phyloP scores from a whole-genome alignment of 1,139 yeast genomes.

The Yamadazyma sp. region DNA sequence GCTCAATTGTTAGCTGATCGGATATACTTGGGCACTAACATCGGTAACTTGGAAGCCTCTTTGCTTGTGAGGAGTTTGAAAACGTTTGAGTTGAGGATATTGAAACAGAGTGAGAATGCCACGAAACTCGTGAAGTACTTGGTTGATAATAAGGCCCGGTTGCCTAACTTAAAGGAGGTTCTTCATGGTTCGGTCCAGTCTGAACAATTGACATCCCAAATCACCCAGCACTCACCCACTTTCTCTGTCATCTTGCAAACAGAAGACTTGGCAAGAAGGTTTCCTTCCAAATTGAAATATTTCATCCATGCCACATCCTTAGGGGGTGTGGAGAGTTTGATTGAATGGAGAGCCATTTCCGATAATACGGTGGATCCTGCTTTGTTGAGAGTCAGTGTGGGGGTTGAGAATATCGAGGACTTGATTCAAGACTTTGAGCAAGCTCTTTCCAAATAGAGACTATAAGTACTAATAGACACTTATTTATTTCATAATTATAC shows the following conservation, averaged over 20 bases:
- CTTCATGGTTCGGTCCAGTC: conserved; percentile 76
- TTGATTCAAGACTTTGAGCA: conserved; percentile 59
- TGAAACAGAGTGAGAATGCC: conserved; percentile 65
- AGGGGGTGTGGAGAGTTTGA: conserved; percentile 90
- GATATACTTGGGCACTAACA: conserved; percentile 69
- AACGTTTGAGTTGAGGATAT: conserved; percentile 71
- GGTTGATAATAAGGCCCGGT: conserved; percentile 43
- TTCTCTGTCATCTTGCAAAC: conserved; percentile 60
- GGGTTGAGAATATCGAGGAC: conserved; percentile 74
- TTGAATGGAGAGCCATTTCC: conserved; percentile 86
- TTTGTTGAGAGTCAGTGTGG: conserved; percentile 73
- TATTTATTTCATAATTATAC: background rate
- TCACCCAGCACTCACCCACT: conserved; percentile 70
- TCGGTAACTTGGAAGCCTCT: conserved; percentile 75
- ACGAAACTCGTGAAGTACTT: conserved; percentile 62
- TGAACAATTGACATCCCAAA: conserved; percentile 59
- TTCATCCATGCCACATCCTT: conserved; percentile 91
- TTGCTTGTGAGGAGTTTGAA: conserved; percentile 75
- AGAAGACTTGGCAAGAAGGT: conserved; percentile 55
- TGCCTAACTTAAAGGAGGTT: conserved; percentile 52
- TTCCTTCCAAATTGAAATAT: conserved; percentile 67
- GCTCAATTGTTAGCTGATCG: conserved; percentile 58
- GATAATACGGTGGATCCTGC: conserved; percentile 63
- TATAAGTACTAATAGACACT: background rate
- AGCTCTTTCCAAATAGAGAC: conserved; percentile 20